Conservation (phyloP, 441 rosid genomes). For the Pelargonium citronellum region DNA sequence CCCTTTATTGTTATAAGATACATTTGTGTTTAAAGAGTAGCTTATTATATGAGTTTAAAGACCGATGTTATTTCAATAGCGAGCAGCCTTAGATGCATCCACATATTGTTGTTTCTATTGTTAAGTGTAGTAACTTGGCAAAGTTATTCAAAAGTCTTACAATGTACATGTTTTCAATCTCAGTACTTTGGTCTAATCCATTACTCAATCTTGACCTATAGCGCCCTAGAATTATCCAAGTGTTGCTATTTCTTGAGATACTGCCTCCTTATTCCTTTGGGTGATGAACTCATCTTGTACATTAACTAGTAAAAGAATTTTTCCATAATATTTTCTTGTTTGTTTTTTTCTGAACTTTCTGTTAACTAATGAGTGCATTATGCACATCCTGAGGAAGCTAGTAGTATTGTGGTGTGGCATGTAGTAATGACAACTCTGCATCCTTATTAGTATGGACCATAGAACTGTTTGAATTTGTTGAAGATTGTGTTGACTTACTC, state of each 20-base stretch:
- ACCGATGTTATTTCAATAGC: not conserved
- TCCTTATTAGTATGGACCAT: not conserved
- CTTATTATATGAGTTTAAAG: not conserved
- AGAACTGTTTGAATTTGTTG: not conserved
- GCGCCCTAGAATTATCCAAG: too few relatives aligned
- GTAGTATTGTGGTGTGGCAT: not conserved
- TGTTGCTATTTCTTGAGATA: too few relatives aligned
- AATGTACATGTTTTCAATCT: too few relatives aligned
- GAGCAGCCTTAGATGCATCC: not conserved
- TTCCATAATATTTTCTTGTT: not conserved
- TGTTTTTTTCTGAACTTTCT: not conserved
- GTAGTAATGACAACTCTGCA: not conserved
- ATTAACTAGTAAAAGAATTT: not conserved
- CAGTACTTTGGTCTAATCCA: not conserved
- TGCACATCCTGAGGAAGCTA: not conserved
- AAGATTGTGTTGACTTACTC: constrained; percentile 8
- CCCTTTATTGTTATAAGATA: too few relatives aligned
- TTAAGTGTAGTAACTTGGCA: not conserved
- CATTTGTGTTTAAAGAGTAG: not conserved
- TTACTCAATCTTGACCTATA: not conserved
- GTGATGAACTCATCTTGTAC: not conserved
- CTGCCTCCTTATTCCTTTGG: not conserved
- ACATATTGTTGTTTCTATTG: not conserved
- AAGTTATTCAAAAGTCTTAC: not conserved
- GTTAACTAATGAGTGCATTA: not conserved